These are phyloP conservation scores for Recurvomyces mirabilis DNA, from an alignment of 495 filamentous ascomycete genomes.

Conservation along the genomic window DNA sequence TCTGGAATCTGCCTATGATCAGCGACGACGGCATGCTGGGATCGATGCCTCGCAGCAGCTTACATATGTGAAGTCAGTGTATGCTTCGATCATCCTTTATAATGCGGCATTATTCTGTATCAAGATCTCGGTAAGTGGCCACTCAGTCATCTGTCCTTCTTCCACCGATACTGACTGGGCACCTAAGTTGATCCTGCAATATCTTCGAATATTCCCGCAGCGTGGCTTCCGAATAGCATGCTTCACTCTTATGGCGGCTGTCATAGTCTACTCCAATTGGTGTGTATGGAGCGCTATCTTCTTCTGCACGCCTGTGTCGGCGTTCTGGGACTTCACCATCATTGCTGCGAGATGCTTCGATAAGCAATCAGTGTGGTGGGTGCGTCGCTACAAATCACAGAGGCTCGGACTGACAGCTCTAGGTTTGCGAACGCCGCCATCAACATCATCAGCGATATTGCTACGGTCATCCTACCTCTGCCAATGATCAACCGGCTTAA, in stretches of 20 bases:
- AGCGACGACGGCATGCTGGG: slow-evolving; percentile 2
- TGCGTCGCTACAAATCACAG: background rate
- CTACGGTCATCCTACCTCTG: slow-evolving; percentile 33
- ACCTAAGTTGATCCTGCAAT: slow-evolving; percentile 24
- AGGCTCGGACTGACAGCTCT: background rate
- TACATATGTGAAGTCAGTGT: background rate
- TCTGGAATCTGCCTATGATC: background rate
- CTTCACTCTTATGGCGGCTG: slow-evolving; percentile 18
- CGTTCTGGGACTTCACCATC: slow-evolving; percentile 30
- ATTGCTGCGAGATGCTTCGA: slow-evolving; percentile 31
- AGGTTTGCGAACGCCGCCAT: slow-evolving; percentile 37
- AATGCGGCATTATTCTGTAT: slow-evolving; percentile 20
- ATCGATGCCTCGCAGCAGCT: background rate
- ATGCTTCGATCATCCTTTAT: slow-evolving; percentile 18
- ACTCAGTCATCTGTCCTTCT: too few species aligned
- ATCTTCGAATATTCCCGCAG: slow-evolving; percentile 23
- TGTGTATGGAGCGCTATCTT: slow-evolving; percentile 21
- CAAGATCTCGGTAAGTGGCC: too few species aligned
- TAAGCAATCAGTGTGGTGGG: slow-evolving; percentile 31
- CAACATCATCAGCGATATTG: slow-evolving; percentile 42
- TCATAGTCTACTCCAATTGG: slow-evolving; percentile 17
- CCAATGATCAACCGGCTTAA: slow-evolving; percentile 19
- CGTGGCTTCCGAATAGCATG: slow-evolving; percentile 20
- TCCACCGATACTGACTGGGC: too few species aligned
- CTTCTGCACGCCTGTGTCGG: slow-evolving; percentile 22